Evolutionary conservation across 1,284 basidiomycete genomes (phyloP).

Genomic region (Ceratobasidium sp.): DNA sequence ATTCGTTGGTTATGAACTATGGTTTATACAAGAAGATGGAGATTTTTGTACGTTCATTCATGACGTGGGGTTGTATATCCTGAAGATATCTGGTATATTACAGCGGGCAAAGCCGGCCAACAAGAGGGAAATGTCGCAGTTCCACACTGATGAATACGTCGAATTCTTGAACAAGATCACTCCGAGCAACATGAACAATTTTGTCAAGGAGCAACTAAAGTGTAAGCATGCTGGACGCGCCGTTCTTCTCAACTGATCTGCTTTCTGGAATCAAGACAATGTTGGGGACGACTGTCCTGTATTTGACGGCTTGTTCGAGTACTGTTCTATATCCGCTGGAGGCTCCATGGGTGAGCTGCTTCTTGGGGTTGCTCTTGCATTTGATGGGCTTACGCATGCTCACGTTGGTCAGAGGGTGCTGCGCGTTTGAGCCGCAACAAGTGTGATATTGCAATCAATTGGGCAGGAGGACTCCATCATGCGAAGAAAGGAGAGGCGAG

Average conservation of each 20-base stretch:
- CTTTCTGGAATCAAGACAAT: constrained; percentile 62
- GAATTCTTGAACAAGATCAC: constrained; percentile 86
- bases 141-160: constrained; percentile 93
- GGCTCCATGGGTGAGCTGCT: constrained; percentile 89
- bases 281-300: constrained; percentile 97
- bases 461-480: constrained; percentile 97
- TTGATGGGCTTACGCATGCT: neutral
- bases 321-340: constrained; percentile 97
- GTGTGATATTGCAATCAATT: constrained; percentile 98
- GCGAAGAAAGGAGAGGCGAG: constrained; percentile 99
- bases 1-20: constrained; percentile 99
- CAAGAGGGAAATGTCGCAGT: constrained; percentile 96
- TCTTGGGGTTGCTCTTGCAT: neutral
- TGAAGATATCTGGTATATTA: constrained; percentile 23
- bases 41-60: constrained; percentile 76
- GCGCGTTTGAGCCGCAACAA: constrained; percentile 94
- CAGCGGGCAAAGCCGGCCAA: constrained; percentile 99
- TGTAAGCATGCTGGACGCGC: constrained; percentile 63
- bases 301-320: constrained; percentile 97
- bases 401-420: constrained; percentile 78
- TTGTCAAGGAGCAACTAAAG: constrained; percentile 94
- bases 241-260: neutral
- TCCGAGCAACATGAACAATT: constrained; percentile 85
- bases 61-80: neutral
- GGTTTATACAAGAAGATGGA: constrained; percentile 97